phyloP scores from a whole-genome alignment of 2,329 filamentous ascomycete species.

The Stachybotrys echinatus region DNA sequence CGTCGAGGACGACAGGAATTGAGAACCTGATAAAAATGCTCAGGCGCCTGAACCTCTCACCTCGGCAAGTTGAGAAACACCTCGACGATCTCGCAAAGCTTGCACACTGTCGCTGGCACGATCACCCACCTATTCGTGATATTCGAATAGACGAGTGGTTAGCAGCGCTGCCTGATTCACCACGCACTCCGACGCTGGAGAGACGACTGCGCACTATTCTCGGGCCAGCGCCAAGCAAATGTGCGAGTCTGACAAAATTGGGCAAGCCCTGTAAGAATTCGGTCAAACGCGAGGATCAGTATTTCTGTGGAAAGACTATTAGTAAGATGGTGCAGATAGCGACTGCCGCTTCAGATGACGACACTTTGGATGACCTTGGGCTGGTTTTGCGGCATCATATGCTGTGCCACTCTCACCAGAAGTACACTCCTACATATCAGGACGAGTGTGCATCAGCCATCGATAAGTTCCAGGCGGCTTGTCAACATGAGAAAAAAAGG shows the following conservation, averaged over 20 bases:
- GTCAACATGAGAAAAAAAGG: not conserved
- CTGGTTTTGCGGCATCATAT: conserved; percentile 1
- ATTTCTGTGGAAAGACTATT: not conserved
- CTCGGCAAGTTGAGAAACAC: not conserved
- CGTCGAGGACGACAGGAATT: not conserved
- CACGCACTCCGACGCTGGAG: not conserved
- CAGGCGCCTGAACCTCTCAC: not conserved
- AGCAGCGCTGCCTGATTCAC: not conserved
- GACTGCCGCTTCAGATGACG: not conserved
- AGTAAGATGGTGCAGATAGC: conserved; percentile 1
- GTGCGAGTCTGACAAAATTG: not conserved
- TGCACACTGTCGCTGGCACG: not conserved
- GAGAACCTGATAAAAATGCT: not conserved
- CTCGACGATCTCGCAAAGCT: not conserved
- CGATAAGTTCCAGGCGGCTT: not conserved
- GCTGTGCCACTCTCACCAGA: not conserved
- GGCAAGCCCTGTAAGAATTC: not conserved
- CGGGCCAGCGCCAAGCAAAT: not conserved
- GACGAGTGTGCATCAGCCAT: not conserved
- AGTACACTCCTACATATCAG: not conserved
- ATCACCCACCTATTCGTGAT: conserved; percentile 1
- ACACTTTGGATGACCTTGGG: not conserved
- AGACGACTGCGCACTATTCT: not conserved
- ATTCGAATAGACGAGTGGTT: not conserved
- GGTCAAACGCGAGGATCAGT: not conserved